A percentile compares a stretch with the other conserved stretches of the same genome.
These are phyloP conservation scores for Kwoniella sp. DNA, from an alignment of 768 basidiomycete genomes.

Conservation along the genomic window DNA sequence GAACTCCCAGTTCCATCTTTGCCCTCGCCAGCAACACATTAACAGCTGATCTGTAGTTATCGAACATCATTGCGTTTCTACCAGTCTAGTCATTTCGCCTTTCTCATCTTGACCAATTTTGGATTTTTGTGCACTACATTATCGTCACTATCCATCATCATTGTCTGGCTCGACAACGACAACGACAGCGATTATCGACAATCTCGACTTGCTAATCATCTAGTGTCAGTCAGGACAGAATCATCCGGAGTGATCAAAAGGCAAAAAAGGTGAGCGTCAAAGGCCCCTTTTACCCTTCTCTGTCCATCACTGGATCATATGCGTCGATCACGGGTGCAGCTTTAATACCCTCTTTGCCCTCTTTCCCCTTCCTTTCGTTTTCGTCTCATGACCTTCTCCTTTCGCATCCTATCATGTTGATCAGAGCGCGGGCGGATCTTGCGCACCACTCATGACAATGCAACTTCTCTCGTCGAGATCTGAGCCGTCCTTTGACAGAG, in stretches of 20 bases:
- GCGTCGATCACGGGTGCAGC: background rate
- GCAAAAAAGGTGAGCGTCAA: background rate
- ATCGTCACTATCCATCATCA: background rate
- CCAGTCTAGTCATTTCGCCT: too few species aligned
- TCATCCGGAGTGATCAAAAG: background rate
- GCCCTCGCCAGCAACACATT: too few species aligned
- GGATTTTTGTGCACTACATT: background rate
- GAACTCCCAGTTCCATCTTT: too few species aligned
- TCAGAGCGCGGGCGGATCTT: background rate
- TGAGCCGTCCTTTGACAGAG: too few species aligned
- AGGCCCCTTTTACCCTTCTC: background rate
- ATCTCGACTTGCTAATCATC: background rate
- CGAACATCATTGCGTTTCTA: too few species aligned
- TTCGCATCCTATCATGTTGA: background rate
- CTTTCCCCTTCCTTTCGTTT: background rate
- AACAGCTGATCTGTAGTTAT: too few species aligned
- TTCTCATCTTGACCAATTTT: too few species aligned
- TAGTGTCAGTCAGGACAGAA: too few species aligned
- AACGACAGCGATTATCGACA: background rate
- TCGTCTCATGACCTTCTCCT: slow-evolving; percentile 2
- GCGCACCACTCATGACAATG: too few species aligned
- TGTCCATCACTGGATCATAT: background rate
- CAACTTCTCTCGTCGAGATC: too few species aligned
- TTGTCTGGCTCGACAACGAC: too few species aligned
- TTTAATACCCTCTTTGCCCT: too few species aligned